Evolutionary conservation across 768 basidiomycete genomes (phyloP), one percentile per base, ranked within the genome.

Genomic region (Suillus variegatus): DNA sequence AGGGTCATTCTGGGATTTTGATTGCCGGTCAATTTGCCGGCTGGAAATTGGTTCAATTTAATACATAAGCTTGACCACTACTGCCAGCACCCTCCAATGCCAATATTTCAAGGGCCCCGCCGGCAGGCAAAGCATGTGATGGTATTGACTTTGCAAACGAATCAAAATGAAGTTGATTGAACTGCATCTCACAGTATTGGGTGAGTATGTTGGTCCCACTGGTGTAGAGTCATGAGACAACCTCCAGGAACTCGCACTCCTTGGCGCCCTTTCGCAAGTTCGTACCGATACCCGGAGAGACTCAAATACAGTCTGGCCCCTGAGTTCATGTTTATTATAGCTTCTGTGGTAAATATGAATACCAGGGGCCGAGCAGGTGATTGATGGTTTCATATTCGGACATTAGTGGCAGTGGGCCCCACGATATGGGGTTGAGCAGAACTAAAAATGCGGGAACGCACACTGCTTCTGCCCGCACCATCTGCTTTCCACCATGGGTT

Each of bases 401-500:
- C 12, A 22, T 16, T 25, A 25, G 16, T 51, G 22, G 4, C 14
- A 28, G 6, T 18, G 7, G 13, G 25, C 25, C 25, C 25, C 25
- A 51, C 2, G 25, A 54, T 32, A 32, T 54, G 28, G 28, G 52
- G 16, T 18, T 18, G 16, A 9, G 28, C 16, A 1, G 52, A 6
- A 7, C 4, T 54, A 28, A 18, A 52, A 54, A 18, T 28, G 28
- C 9, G 18, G 16, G 28, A 9, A 28, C 52, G 52, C 52, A 7
- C 9, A 32, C 16, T 18, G 28, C 18, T 32, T 54, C 52, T 32
- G 8, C 18, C 18, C 28, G 52, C 52, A 4, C 18, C 4, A 6
- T 32, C 41, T 28, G 18, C 18, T 43, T 35, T 36, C 25, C 25
- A 18, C 18, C n/a, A 75, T 75, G 76, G 65, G 68, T 46, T 60